These are phyloP conservation scores for Colletotrichum agaves DNA, from an alignment of 2,329 filamentous ascomycete genomes.

Conservation along the genomic window DNA sequence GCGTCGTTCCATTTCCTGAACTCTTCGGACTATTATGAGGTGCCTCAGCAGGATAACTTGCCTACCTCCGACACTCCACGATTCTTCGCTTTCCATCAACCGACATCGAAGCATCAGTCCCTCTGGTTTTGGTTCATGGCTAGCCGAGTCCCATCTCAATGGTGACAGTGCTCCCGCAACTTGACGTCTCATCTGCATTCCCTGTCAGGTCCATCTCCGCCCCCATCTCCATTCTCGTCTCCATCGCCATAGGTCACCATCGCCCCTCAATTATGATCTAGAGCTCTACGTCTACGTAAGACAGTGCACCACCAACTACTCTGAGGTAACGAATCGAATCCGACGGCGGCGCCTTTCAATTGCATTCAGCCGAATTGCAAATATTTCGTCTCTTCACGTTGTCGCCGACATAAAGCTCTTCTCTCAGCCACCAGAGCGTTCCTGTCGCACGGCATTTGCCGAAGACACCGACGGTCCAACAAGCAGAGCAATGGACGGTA, in stretches of 20 bases:
- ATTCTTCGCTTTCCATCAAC: not conserved
- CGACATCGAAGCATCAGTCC: not conserved
- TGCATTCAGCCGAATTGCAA: conserved; percentile 24
- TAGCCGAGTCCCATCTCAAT: not conserved
- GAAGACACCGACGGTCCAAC: no score
- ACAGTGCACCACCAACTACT: conserved; percentile 4
- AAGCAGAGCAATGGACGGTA: conserved; percentile 25
- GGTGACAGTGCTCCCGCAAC: not conserved
- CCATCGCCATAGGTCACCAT: conserved; percentile 10
- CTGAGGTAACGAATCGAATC: no score
- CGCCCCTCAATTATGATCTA: conserved; percentile 27
- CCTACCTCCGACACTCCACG: not conserved
- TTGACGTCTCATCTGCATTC: conserved; percentile 6
- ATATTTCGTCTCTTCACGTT: conserved; percentile 5
- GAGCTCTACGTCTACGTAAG: conserved; percentile 23
- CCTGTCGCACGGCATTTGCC: no score
- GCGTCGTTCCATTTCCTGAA: no score
- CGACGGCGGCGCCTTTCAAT: conserved; percentile 2
- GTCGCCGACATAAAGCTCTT: not conserved
- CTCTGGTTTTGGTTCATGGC: conserved; percentile 7
- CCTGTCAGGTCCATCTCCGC: conserved; percentile 14
- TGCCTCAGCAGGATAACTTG: not conserved
- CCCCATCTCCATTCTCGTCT: not conserved
- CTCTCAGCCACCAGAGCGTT: conserved; percentile 2
- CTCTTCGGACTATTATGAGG: no score